A percentile compares a stretch with the other conserved stretches of the same genome.
Evolutionary conservation across 768 basidiomycete genomes (phyloP).

Genomic region (Russula ochroleuca): DNA sequence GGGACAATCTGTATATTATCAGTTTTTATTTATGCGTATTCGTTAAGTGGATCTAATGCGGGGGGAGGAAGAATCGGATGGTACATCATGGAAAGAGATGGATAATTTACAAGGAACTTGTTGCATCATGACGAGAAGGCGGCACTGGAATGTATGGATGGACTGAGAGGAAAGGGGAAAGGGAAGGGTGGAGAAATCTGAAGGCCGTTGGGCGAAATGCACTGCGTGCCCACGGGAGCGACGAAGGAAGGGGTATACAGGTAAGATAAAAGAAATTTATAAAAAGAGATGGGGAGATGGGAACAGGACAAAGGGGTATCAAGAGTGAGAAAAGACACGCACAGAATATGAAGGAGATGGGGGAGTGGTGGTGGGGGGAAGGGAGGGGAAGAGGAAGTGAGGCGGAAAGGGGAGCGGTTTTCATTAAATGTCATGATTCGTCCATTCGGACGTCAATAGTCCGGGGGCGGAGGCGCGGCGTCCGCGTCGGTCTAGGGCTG

Average conservation of each 20-base stretch:
- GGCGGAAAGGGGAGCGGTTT: not conserved
- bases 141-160: not conserved
- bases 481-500: slow-evolving; percentile 6
- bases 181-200: not conserved
- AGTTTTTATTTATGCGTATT: slow-evolving; percentile 3
- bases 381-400: not conserved
- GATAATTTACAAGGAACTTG: slow-evolving; percentile 8
- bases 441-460: slow-evolving; percentile 23
- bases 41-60: slow-evolving; percentile 19
- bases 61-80: not conserved
- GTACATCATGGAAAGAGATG: slow-evolving; percentile 9
- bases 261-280: not conserved
- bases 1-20: slow-evolving; percentile 1
- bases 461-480: not conserved
- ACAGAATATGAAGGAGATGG: not conserved
- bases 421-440: slow-evolving; percentile 18
- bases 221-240: not conserved
- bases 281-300: not conserved
- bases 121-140: slow-evolving; percentile 3
- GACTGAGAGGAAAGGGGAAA: not conserved
- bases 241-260: not conserved
- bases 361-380: not conserved
- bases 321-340: not conserved
- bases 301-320: not conserved
- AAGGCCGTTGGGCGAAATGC: not conserved